Evolutionary conservation across 192 early-diverging fungal species (phyloP).

Genomic region (Podila horticola): DNA sequence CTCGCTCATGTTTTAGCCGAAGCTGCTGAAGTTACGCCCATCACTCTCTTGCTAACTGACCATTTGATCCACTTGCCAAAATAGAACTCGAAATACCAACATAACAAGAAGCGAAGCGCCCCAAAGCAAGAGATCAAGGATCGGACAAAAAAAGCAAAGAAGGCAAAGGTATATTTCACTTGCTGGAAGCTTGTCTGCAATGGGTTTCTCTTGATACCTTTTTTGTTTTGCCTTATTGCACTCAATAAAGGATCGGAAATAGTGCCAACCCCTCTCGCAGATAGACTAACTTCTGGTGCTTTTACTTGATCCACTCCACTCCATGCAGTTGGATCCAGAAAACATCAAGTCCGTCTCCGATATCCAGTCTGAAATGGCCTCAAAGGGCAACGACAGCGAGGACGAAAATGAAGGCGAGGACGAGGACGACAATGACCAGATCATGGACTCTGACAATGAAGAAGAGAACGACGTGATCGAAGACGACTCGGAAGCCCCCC

Average conservation of each 20-base stretch:
- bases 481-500: conserved; percentile 37
- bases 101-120: conserved; percentile 86
- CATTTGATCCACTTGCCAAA: not conserved
- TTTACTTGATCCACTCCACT: not conserved
- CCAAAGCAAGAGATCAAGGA: conserved; percentile 85
- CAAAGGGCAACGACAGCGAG: conserved; percentile 49
- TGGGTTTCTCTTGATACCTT: no score
- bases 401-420: conserved; percentile 23
- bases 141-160: conserved; percentile 83
- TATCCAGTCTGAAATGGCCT: conserved; percentile 63
- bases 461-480: conserved; percentile 27
- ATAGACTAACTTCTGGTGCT: no score
- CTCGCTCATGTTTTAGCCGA: no score
- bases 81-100: conserved; percentile 67
- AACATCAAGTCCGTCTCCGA: conserved; percentile 77
- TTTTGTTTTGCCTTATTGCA: no score
- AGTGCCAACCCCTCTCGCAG: no score
- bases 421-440: conserved; percentile 31
- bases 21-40: no score
- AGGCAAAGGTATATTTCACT: conserved; percentile 69
- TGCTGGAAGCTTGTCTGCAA: no score
- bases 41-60: no score
- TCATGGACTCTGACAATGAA: conserved; percentile 40
- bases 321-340: conserved; percentile 78
- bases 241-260: no score